These are phyloP conservation scores for Crithidia mellificae DNA, from an alignment of 208 protist species.

Conservation along the genomic window DNA sequence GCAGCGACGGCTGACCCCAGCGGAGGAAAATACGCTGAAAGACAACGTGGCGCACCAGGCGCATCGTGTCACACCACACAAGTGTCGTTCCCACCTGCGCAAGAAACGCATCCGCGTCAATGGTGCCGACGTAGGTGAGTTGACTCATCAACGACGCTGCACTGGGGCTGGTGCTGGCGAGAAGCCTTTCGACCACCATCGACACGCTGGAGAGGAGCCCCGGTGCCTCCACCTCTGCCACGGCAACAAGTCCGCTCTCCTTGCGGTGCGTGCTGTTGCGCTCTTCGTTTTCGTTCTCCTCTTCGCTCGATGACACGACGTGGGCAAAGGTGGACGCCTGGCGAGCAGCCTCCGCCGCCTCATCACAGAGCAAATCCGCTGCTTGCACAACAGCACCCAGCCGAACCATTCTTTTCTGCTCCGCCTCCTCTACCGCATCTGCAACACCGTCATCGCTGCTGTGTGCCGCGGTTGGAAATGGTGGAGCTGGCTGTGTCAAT, in stretches of 20 bases:
- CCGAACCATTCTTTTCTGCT: background rate
- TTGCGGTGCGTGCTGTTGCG: background rate
- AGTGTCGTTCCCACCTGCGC: slow-evolving; percentile 76
- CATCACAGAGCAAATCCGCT: slow-evolving; percentile 22
- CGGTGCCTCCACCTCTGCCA: slow-evolving; percentile 17
- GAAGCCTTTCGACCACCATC: slow-evolving; percentile 47
- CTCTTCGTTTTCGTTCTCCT: background rate
- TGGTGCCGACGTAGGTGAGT: slow-evolving; percentile 61
- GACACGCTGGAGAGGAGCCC: slow-evolving; percentile 50
- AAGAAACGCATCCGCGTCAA: slow-evolving; percentile 59
- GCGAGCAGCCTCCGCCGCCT: slow-evolving; percentile 2
- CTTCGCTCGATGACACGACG: slow-evolving; percentile 4
- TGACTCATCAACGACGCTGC: slow-evolving; percentile 55
- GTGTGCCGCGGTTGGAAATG: too few species aligned
- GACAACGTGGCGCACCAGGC: slow-evolving; percentile 57
- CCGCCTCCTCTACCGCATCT: background rate
- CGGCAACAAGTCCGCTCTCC: slow-evolving; percentile 16
- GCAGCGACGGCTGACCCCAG: slow-evolving; percentile 59
- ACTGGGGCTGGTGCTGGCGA: slow-evolving; percentile 43
- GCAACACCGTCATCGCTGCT: background rate
- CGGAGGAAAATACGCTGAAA: slow-evolving; percentile 85
- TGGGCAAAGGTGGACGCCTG: slow-evolving; percentile 5
- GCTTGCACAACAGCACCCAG: slow-evolving; percentile 29
- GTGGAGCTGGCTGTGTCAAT: too few species aligned
- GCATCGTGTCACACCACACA: slow-evolving; percentile 64